phyloP scores from a whole-genome alignment of 441 rosid species.

The Iberis amara region DNA sequence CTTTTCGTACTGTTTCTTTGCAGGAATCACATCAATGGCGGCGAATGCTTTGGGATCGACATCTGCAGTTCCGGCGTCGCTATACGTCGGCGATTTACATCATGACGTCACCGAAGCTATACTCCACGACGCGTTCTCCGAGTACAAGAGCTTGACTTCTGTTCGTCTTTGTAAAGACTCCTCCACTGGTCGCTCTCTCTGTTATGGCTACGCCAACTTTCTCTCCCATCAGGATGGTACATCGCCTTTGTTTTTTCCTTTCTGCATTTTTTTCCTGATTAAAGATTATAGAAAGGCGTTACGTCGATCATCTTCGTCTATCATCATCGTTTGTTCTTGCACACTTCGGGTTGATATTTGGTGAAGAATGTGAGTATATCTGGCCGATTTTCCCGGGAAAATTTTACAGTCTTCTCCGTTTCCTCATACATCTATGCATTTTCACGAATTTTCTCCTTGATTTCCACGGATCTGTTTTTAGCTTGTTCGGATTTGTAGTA shows the following conservation, averaged over 20 bases:
- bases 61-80: constrained; percentile 35
- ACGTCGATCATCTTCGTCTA: constrained; percentile 1
- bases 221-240: constrained; percentile 44
- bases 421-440: background rate
- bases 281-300: background rate
- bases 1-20: too few relatives aligned
- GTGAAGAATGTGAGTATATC: background rate
- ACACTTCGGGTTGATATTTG: background rate
- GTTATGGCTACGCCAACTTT: constrained; percentile 84
- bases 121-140: constrained; percentile 49
- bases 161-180: constrained; percentile 65
- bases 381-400: constrained; percentile 12
- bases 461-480: background rate
- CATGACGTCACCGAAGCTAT: constrained; percentile 46
- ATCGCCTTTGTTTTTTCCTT: too few relatives aligned
- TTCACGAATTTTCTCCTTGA: background rate
- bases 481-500: background rate
- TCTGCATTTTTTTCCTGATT: background rate
- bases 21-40: too few relatives aligned
- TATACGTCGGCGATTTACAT: constrained; percentile 74
- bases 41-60: too few relatives aligned
- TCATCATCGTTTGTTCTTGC: background rate
- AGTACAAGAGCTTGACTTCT: constrained; percentile 54
- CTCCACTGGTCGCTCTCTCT: constrained; percentile 54
- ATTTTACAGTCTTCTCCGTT: background rate